Conservation (phyloP, 306 rosid species). For the Cucumis melo region DNA sequence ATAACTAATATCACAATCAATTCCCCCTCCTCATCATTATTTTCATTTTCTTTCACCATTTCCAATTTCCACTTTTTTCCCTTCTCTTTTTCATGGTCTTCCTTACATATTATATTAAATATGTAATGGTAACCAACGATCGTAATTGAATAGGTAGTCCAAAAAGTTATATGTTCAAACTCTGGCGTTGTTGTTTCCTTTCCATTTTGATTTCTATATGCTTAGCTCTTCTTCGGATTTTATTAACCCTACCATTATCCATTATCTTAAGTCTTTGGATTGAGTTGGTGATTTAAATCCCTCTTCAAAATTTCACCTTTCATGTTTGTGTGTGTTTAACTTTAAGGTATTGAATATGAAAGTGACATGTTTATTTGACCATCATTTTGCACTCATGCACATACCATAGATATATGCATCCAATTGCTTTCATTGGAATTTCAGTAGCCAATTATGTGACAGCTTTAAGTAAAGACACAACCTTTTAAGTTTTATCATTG, state of each 20-base stretch:
- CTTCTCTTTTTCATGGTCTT: too few relatives aligned
- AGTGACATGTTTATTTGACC: not conserved
- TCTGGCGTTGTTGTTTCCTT: too few relatives aligned
- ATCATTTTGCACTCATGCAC: not conserved
- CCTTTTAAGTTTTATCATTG: not conserved
- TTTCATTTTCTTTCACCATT: not conserved
- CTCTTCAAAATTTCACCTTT: not conserved
- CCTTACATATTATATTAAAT: too few relatives aligned
- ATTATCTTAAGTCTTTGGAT: too few relatives aligned
- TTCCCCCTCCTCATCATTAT: not conserved
- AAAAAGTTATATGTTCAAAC: too few relatives aligned
- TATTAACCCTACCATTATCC: too few relatives aligned
- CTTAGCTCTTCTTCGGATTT: too few relatives aligned
- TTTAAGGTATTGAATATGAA: not conserved
- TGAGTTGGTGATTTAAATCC: too few relatives aligned
- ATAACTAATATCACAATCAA: not conserved
- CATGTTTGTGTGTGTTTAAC: not conserved
- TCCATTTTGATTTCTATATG: too few relatives aligned
- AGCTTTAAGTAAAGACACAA: not conserved
- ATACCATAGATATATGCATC: not conserved
- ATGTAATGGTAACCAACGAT: too few relatives aligned
- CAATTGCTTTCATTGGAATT: not conserved
- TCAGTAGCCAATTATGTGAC: not conserved
- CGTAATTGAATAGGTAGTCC: too few relatives aligned
- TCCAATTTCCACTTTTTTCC: not conserved